These are phyloP conservation scores for Sextonia rubra DNA, from an alignment of 164 flowering plant species.

Conservation along the genomic window DNA sequence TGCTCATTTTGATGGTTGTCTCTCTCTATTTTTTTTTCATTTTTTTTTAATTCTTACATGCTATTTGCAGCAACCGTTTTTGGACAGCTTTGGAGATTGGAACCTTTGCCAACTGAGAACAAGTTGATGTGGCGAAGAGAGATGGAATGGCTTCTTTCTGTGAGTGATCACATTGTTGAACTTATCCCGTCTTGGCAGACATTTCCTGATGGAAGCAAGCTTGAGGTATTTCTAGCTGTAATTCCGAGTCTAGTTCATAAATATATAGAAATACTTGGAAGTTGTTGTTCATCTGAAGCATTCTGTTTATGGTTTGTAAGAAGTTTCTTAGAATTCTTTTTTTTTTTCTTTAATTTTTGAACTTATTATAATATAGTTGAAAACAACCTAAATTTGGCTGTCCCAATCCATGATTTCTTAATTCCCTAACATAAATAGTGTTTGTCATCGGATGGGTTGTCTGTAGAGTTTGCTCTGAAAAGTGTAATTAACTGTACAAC, in stretches of 20 bases:
- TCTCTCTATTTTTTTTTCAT: neutral
- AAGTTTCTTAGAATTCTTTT: no score
- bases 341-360: no score
- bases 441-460: no score
- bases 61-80: conserved; percentile 61
- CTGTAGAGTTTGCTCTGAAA: no score
- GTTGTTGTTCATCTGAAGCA: neutral
- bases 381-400: no score
- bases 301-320: no score
- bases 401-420: no score
- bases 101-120: conserved; percentile 71
- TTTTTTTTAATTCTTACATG: neutral
- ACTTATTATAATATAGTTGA: no score
- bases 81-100: conserved; percentile 96
- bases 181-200: conserved; percentile 88
- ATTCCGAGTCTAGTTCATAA: neutral
- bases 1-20: neutral
- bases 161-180: conserved; percentile 88
- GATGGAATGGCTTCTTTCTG: conserved; percentile 88
- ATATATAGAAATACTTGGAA: neutral
- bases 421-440: no score
- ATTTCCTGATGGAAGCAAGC: conserved; percentile 79
- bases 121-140: conserved; percentile 93
- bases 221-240: conserved; percentile 55
- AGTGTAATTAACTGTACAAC: no score